Conservation (phyloP, 176 grass and related monocot genomes). For the Oryza coarctata region DNA sequence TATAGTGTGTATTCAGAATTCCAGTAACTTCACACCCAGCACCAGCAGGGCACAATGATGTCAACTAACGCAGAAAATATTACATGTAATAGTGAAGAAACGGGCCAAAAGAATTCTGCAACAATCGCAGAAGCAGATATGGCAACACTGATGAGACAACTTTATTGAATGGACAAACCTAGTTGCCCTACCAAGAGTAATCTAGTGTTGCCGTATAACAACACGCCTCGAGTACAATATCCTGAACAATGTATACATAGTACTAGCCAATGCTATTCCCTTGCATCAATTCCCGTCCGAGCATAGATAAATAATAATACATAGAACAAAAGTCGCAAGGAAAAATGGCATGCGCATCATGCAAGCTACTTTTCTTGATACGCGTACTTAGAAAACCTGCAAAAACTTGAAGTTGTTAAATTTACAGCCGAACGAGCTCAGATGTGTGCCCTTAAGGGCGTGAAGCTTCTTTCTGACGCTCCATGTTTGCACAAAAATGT, state of each 20-base stretch:
- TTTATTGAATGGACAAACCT: slow-evolving; percentile 37
- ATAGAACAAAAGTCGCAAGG: slow-evolving; percentile 27
- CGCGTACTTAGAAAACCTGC: slow-evolving; percentile 17
- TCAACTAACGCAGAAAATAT: neutral
- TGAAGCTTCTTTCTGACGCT: slow-evolving; percentile 31
- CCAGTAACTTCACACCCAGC: neutral
- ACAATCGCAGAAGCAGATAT: neutral
- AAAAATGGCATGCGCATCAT: slow-evolving; percentile 27
- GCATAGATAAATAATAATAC: slow-evolving; percentile 29
- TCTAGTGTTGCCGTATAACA: slow-evolving; percentile 45
- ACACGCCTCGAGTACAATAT: slow-evolving; percentile 35
- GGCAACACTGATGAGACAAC: neutral
- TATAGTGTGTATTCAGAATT: neutral
- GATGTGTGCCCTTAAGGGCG: slow-evolving; percentile 17
- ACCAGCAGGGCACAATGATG: neutral
- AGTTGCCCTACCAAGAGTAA: slow-evolving; percentile 6
- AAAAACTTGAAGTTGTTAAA: slow-evolving; percentile 23
- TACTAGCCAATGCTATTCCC: slow-evolving; percentile 20
- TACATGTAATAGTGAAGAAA: neutral
- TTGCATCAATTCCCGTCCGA: slow-evolving; percentile 14
- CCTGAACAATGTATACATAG: slow-evolving; percentile 48
- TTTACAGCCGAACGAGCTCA: slow-evolving; percentile 33
- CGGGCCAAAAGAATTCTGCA: neutral
- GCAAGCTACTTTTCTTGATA: slow-evolving; percentile 21
- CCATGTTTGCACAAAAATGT: slow-evolving; percentile 41